Evolutionary conservation across 306 rosid genomes (phyloP).

Genomic region (Fragaria nilgerrensis): DNA sequence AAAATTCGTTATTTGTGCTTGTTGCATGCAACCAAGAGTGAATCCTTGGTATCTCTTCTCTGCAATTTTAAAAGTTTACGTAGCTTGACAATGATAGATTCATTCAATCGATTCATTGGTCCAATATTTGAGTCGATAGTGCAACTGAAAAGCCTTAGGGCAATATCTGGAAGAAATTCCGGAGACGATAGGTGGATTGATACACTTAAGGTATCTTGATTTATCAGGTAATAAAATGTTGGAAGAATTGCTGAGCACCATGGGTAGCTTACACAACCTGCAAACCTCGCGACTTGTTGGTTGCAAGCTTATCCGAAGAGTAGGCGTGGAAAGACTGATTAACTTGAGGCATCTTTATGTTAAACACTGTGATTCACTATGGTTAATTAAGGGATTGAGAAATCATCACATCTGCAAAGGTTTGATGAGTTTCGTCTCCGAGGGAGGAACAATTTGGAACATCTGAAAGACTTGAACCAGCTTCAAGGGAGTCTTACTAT

Average conservation of each 20-base stretch:
- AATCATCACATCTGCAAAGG: neutral
- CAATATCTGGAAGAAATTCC: neutral
- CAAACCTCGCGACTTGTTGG: neutral
- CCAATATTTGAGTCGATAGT: neutral
- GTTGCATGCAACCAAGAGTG: too few relatives aligned
- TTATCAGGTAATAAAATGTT: neutral
- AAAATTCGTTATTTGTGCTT: neutral
- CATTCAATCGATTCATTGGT: neutral
- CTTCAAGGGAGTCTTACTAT: neutral
- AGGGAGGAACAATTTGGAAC: neutral
- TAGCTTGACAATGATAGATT: too few relatives aligned
- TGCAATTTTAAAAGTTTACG: too few relatives aligned
- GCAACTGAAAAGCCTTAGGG: neutral
- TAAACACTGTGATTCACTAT: rapidly evolving
- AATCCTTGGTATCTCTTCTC: rapidly evolving
- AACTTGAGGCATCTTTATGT: neutral
- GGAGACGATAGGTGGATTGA: neutral
- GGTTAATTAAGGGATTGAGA: neutral
- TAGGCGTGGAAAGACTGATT: neutral
- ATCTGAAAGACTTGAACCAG: neutral
- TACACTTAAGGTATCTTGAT: conserved; percentile 8
- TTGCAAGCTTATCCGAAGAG: neutral
- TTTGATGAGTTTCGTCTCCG: neutral
- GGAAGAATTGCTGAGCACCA: neutral
- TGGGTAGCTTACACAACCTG: neutral